A percentile compares a stretch with the other conserved stretches of the same genome.
phyloP scores from a whole-genome alignment of 2,329 filamentous ascomycete genomes.

The Pleurostoma richardsiae region DNA sequence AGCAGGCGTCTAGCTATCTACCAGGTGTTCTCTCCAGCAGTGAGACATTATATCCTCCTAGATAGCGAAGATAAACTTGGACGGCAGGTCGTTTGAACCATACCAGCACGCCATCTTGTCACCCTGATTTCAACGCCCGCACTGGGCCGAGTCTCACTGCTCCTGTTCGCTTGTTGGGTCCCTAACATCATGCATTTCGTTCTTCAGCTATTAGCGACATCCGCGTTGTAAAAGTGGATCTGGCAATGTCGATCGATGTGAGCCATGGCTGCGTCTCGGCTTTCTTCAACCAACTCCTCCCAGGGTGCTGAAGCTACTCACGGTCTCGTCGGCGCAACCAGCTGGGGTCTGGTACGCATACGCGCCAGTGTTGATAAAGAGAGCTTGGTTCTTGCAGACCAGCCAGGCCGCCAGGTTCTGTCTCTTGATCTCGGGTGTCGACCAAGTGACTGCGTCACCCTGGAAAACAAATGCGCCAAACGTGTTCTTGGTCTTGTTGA shows the following conservation, averaged over 20 bases:
- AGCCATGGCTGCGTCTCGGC: too few species aligned
- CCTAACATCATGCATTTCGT: background rate
- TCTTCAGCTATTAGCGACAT: conserved; percentile 7
- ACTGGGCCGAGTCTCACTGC: too few species aligned
- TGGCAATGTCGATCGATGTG: conserved; percentile 7
- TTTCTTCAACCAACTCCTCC: too few species aligned
- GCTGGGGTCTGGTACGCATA: conserved; percentile 53
- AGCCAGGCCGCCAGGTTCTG: conserved; percentile 56
- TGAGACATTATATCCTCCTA: too few species aligned
- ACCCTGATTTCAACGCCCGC: too few species aligned
- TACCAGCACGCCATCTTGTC: too few species aligned
- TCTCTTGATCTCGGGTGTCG: conserved; percentile 36
- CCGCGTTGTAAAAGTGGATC: conserved; percentile 37
- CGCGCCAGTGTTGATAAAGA: conserved; percentile 56
- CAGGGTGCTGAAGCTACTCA: conserved; percentile 21
- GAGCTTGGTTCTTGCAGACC: conserved; percentile 43
- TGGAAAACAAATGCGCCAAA: conserved; percentile 53
- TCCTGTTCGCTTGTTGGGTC: too few species aligned
- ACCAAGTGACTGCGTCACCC: conserved; percentile 55
- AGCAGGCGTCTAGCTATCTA: too few species aligned
- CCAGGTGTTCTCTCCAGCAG: too few species aligned
- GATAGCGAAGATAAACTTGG: too few species aligned
- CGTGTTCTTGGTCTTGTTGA: conserved; percentile 42
- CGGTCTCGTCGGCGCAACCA: conserved; percentile 55
- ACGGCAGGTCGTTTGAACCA: too few species aligned